Base-by-base conservation (phyloP, 2,329 filamentous ascomycete genomes). In the Penicillium psychrosexuale region DNA sequence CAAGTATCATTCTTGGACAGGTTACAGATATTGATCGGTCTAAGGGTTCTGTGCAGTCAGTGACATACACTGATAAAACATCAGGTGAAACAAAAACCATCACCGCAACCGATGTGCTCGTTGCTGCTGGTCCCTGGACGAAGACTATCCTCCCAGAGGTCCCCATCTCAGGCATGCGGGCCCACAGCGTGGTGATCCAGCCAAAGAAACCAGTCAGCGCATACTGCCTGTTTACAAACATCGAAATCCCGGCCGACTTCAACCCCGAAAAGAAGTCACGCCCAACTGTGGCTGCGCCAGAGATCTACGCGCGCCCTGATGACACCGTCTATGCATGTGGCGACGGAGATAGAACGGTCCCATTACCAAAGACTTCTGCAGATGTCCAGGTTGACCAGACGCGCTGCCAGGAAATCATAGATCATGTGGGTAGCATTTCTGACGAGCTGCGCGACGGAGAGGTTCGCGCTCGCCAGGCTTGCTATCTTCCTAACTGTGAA, bases 281-380 rank as follows among this genome's bases (percentile, higher is more conserved):
- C 4, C 62, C 80, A 55, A 81, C 85, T 28, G 82, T 82, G 17
- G 90, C 91, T 12, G 86, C 90, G 27, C 94, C 94, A 0, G 94
- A 99, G 72, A 94, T 97, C 59, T 99, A 99, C 70, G 89, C 94
- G 0, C 83, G 94, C 4, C 92, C 92, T 0, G 88, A 91, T 69
- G 84, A 88, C 52, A 92, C 96, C 70, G 88, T 96, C 11, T 99
- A 99, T 72, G 92, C 91, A 0, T 99, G 94, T 69, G 94, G 91
- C 42, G 92, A 97, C 67, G 90, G 91, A 22, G 94, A 99, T 69
- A 82, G 82, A 1, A 72, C 80, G 3, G 81, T 90, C 0, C 87
- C 90, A 0, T 80, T 99, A 1, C 94, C 94, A 0, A 78, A 84
- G 3, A 87, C 87, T 0, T 86, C 88, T 3, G 89, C 90, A 61